Percentiles rank a stretch among this genome's conserved stretches.
Conservation (phyloP, 129 eudicot genomes). For the Flaveria bidentis region DNA sequence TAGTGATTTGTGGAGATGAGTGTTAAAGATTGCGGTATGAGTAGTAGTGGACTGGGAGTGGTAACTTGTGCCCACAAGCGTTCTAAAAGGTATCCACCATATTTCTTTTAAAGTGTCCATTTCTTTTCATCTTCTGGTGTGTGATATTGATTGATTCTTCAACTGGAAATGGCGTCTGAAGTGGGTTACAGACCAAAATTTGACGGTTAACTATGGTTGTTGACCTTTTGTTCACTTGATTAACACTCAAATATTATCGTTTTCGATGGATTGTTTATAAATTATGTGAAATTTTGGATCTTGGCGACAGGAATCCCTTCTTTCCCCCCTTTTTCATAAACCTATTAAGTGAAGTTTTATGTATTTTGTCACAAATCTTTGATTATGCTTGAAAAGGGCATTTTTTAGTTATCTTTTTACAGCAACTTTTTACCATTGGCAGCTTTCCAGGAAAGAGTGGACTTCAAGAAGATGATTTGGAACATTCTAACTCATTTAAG, state of each 20-base stretch:
- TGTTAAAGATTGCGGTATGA: slow-evolving; percentile 46
- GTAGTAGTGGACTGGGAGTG: slow-evolving; percentile 29
- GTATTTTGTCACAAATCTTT: background rate
- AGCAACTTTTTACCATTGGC: slow-evolving; percentile 40
- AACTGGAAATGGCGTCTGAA: slow-evolving; percentile 36
- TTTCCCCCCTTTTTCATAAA: background rate
- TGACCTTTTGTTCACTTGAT: slow-evolving; percentile 10
- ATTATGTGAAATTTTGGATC: slow-evolving; percentile 36
- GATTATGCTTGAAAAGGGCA: background rate
- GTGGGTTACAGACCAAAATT: slow-evolving; percentile 17
- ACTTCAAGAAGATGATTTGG: slow-evolving; percentile 47
- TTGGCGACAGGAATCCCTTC: slow-evolving; percentile 10
- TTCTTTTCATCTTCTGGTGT: slow-evolving; percentile 26
- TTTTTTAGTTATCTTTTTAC: slow-evolving; percentile 8
- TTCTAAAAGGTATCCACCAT: slow-evolving; percentile 65
- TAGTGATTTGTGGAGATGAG: slow-evolving; percentile 52
- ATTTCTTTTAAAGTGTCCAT: slow-evolving; percentile 14
- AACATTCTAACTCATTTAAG: slow-evolving; percentile 42
- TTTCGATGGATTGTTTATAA: slow-evolving; percentile 14
- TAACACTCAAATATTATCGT: slow-evolving; percentile 14
- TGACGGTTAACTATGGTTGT: slow-evolving; percentile 13
- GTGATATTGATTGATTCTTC: slow-evolving; percentile 40
- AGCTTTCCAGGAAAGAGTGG: slow-evolving; percentile 67
- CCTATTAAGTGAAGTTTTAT: background rate
- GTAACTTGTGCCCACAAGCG: slow-evolving; percentile 56